These are phyloP conservation scores for Xerocomus spinulosus DNA, from an alignment of 768 basidiomycete species.

Conservation along the genomic window DNA sequence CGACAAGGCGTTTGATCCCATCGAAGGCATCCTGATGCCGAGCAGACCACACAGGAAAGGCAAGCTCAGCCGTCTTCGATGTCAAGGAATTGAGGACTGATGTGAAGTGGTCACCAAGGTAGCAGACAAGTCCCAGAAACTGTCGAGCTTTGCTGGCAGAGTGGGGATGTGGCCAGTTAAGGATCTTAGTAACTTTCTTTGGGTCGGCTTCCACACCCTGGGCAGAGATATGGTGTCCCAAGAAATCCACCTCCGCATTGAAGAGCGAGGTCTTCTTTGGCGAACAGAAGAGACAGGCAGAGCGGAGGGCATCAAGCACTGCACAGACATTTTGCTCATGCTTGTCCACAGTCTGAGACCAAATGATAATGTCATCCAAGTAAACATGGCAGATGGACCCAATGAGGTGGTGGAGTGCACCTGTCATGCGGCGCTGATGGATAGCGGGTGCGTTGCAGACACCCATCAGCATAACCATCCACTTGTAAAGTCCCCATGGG, in stretches of 20 bases:
- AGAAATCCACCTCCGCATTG: not conserved
- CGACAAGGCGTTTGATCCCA: not conserved
- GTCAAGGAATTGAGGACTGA: not conserved
- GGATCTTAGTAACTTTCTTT: not conserved
- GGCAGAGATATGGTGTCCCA: not conserved
- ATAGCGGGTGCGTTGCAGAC: not conserved
- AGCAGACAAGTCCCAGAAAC: not conserved
- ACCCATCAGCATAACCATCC: conserved; percentile 6
- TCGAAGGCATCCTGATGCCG: not conserved
- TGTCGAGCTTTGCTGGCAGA: not conserved
- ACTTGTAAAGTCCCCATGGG: conserved; percentile 38
- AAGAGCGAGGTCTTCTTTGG: not conserved
- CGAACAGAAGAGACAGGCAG: not conserved
- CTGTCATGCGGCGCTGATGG: not conserved
- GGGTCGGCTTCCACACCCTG: not conserved
- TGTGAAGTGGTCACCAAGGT: not conserved
- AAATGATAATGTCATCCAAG: not conserved
- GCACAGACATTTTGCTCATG: not conserved
- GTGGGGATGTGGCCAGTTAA: not conserved
- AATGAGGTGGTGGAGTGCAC: not conserved
- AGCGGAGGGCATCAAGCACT: not conserved
- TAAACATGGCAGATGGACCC: not conserved
- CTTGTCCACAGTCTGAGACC: not conserved
- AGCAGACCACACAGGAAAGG: not conserved
- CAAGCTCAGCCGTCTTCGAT: not conserved